Evolutionary conservation across 805 yeast genomes (phyloP), one percentile per base, ranked within the genome.

Genomic region (Yamadazyma tumulicola): DNA sequence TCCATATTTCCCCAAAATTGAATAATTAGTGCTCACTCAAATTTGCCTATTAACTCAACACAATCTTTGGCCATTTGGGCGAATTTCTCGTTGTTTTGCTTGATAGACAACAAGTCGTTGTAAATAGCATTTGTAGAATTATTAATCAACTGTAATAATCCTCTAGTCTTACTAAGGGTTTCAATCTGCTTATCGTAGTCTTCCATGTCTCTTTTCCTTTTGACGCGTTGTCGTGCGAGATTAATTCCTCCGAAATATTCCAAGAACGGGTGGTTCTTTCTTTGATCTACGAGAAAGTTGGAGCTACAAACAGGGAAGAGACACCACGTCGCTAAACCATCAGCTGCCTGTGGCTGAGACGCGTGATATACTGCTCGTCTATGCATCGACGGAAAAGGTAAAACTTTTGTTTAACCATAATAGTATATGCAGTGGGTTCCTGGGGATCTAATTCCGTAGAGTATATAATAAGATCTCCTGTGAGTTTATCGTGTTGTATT

Each of bases 121-220:
- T 41, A 34, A 3, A 43, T 43, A 18, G 37, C 24, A n/a, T 19
- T 24, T 5, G 45, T 41, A 5, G 45, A 41, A 20, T 41, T 37
- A 20, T 41, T 38, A n/a, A 43, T 26, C 26, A 41, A 13, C 25
- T 43, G 45, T 6, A 43, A 34, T 5, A 43, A 13, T 6, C 38
- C 45, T 22, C 48, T 33, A 6, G 45, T 39, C 37, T 43, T 43
- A 2, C 34, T 30, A 5, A 43, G 20, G 6, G 31, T 32, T 16
- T 41, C 37, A 7, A 43, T 23, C 16, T 37, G 36, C 17, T 36
- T 36, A 8, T 27, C 33, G 18, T 35, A 35, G 16, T 35, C 35
- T 32, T 25, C 35, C 38, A 33, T 33, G 24, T 25, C n/a, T 21
- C 11, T 9, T 9, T 21, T 21, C 23, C 11, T 21, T 9, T 21